Evolutionary conservation across 495 filamentous ascomycete genomes (phyloP), one percentile per base, ranked within the genome.

Genomic region (Penicillium malachiteum): DNA sequence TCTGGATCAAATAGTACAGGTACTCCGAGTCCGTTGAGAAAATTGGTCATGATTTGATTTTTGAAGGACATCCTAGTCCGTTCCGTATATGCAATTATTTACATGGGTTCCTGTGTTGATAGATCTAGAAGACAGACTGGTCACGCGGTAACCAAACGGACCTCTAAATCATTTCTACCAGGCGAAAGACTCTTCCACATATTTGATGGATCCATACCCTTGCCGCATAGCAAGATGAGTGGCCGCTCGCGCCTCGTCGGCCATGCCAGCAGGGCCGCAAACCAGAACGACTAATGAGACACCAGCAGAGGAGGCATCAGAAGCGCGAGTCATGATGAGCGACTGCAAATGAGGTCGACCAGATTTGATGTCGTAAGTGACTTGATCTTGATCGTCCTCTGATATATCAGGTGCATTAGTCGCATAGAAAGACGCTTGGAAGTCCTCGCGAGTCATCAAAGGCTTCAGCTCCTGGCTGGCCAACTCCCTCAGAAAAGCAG

Each of bases 191-290:
- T 81, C 77, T 58, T 79, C 74, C 12, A 72, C 67, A 57, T 75
- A 79, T 12, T 66, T 63, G 16, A 78, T 64, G 1, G 55, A 50
- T 10, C 31, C 31, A 40, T 72, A 63, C 7, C 72, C 74, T 48
- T 71, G 66, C 47, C 59, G 48, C 60, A 76, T 64, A 5, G 69
- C 67, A 5, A 59, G 31, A 42, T 70, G 64, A 18, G 77, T 76
- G 32, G 77, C 76, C 14, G 57, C 62, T 50, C 79, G 68, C 0
- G 74, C 71, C 43, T 78, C 76, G 62, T 82, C 74, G 3, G 75
- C 78, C 72, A 84, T 76, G 4, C 61, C 62, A 2, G 57, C 56
- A 9, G 79, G 80, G 6, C 80, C 81, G 57, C 81, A 84, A 3
- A 77, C 72, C 8, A 84, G 38, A 8, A 83, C 74, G 0, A 72